Conservation (phyloP, 805 yeast species). For the Candida rishiriensis region DNA sequence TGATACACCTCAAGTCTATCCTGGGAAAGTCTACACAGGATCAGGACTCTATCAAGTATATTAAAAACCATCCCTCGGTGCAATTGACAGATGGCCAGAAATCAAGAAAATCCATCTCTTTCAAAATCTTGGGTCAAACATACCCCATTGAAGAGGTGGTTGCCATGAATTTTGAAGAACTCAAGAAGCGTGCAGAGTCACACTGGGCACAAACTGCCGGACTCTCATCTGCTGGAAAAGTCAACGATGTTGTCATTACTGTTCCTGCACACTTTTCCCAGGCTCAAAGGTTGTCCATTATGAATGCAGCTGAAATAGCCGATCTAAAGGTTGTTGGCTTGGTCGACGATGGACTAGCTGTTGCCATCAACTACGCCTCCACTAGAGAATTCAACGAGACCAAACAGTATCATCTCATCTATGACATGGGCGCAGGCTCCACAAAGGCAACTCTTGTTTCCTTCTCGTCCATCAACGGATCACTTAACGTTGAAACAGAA, state of each 20-base stretch:
- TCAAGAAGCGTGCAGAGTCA: slow-evolving; percentile 58
- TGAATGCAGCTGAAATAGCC: slow-evolving; percentile 69
- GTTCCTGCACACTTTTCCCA: slow-evolving; percentile 70
- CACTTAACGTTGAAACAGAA: slow-evolving; percentile 52
- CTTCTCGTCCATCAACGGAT: slow-evolving; percentile 39
- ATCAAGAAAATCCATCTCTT: slow-evolving; percentile 52
- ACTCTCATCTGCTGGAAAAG: slow-evolving; percentile 26
- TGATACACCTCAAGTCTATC: slow-evolving; percentile 63
- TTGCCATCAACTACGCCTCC: slow-evolving; percentile 75
- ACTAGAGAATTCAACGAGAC: slow-evolving; percentile 40
- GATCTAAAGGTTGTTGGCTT: slow-evolving; percentile 60
- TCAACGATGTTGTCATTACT: slow-evolving; percentile 63
- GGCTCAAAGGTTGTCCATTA: slow-evolving; percentile 63
- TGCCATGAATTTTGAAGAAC: slow-evolving; percentile 76
- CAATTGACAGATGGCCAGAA: slow-evolving; percentile 36
- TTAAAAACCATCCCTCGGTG: slow-evolving; percentile 57
- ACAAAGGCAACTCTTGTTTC: slow-evolving; percentile 84
- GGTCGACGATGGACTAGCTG: slow-evolving; percentile 90
- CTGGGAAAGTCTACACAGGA: slow-evolving; percentile 60
- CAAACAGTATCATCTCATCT: slow-evolving; percentile 62
- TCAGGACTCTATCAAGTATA: slow-evolving; percentile 42
- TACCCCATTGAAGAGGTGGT: slow-evolving; percentile 69
- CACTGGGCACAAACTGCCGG: slow-evolving; percentile 52
- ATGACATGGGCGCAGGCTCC: slow-evolving; percentile 92
- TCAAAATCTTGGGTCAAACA: slow-evolving; percentile 35